phyloP scores from a whole-genome alignment of 2,329 filamentous ascomycete species.

The Microcyclospora pomicola region DNA sequence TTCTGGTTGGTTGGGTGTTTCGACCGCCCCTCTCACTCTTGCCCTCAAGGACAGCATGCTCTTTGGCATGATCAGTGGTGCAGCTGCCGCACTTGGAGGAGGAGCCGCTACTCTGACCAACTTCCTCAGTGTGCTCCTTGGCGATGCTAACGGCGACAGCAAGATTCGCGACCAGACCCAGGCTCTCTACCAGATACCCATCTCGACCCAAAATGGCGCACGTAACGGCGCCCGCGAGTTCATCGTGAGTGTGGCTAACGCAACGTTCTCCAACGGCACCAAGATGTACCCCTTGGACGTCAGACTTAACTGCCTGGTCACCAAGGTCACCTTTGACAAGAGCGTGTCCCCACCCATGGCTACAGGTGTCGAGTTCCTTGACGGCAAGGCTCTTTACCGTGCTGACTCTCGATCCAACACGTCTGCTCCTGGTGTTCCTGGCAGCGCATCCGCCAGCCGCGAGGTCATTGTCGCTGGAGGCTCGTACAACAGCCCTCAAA shows the following conservation, averaged over 20 bases:
- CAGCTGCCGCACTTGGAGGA: conserved; percentile 36
- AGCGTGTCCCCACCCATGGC: conserved; percentile 41
- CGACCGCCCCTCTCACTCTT: conserved; percentile 12
- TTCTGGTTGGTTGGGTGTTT: conserved; percentile 38
- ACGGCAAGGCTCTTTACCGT: conserved; percentile 26
- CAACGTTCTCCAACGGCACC: conserved; percentile 35
- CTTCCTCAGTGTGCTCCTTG: conserved; percentile 16
- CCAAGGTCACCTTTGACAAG: conserved; percentile 52
- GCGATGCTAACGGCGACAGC: conserved; percentile 31
- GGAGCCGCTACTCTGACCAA: conserved; percentile 15
- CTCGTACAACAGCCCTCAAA: conserved; percentile 49
- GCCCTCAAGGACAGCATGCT: conserved; percentile 29
- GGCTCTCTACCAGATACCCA: conserved; percentile 45
- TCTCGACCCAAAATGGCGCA: conserved; percentile 23
- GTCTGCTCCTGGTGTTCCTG: conserved; percentile 23
- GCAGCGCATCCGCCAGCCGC: conserved; percentile 28
- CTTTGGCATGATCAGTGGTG: conserved; percentile 29
- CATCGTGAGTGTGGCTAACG: conserved; percentile 37
- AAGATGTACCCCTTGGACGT: conserved; percentile 45
- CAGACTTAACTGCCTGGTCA: conserved; percentile 48
- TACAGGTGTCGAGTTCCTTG: conserved; percentile 30
- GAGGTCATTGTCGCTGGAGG: conserved; percentile 38
- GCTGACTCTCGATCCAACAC: conserved; percentile 23
- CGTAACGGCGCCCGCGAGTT: conserved; percentile 45
- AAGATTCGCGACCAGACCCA: conserved; percentile 32